phyloP scores from a whole-genome alignment of 129 eudicot species.

The Cynara cardunculus region DNA sequence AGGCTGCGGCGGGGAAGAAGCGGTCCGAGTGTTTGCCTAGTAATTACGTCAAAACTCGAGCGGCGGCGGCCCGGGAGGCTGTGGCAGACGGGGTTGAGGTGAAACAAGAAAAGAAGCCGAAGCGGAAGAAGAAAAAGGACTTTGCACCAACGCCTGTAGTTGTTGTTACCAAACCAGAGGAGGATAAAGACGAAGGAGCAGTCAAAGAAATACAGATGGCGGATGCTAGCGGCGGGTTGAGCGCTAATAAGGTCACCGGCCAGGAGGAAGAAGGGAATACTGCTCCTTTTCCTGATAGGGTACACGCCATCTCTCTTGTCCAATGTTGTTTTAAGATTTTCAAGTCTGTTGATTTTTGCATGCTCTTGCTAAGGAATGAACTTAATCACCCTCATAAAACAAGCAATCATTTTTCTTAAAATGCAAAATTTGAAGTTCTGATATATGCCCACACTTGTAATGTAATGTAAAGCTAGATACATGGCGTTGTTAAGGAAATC shows the following conservation, averaged over 20 bases:
- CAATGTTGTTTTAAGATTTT: neutral
- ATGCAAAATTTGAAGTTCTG: neutral
- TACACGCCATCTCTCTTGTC: slow-evolving; percentile 12
- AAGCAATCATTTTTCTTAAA: neutral
- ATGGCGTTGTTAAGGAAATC: neutral
- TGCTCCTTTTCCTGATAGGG: slow-evolving; percentile 79
- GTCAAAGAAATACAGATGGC: slow-evolving; percentile 40
- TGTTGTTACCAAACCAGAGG: slow-evolving; percentile 5
- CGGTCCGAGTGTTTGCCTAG: slow-evolving; percentile 32
- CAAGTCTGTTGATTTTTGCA: neutral
- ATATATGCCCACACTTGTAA: neutral
- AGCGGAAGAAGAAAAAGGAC: slow-evolving; percentile 12
- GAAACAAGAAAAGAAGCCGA: slow-evolving; percentile 10
- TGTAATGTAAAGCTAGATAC: neutral
- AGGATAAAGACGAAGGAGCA: neutral
- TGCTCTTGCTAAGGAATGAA: neutral
- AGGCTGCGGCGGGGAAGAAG: slow-evolving; percentile 7
- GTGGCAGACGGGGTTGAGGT: neutral
- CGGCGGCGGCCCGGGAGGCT: slow-evolving; percentile 39
- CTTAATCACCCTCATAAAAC: neutral
- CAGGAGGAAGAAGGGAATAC: slow-evolving; percentile 61
- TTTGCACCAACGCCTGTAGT: slow-evolving; percentile 16
- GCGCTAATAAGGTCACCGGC: slow-evolving; percentile 63
- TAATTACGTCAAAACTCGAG: slow-evolving; percentile 45
- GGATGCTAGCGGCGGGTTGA: slow-evolving; percentile 75